Evolutionary conservation across 2,329 filamentous ascomycete genomes (phyloP).

Genomic region (Ilyonectria destructans): DNA sequence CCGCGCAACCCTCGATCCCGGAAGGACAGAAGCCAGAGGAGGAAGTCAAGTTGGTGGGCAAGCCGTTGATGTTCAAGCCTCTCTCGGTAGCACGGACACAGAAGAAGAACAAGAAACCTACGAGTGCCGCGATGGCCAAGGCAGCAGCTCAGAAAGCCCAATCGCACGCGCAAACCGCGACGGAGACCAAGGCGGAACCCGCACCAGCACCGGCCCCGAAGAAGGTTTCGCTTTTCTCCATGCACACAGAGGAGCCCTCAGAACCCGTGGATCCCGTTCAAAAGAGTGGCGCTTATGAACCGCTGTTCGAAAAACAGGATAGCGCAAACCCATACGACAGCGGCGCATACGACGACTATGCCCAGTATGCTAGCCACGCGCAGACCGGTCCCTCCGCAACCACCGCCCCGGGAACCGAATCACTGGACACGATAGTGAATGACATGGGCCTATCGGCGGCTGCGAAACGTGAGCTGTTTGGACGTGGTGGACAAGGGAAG

Average conservation of each 20-base stretch:
- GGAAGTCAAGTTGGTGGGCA: slow-evolving; percentile 80
- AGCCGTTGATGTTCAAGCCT: slow-evolving; percentile 90
- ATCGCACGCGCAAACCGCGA: slow-evolving; percentile 31
- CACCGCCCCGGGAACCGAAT: slow-evolving; percentile 59
- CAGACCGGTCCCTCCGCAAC: slow-evolving; percentile 54
- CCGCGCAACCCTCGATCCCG: slow-evolving; percentile 66
- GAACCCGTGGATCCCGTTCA: slow-evolving; percentile 43
- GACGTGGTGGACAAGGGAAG: slow-evolving; percentile 69
- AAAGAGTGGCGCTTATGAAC: slow-evolving; percentile 62
- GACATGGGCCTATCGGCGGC: slow-evolving; percentile 85
- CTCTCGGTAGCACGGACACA: slow-evolving; percentile 85
- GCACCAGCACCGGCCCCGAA: slow-evolving; percentile 56
- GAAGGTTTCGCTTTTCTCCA: slow-evolving; percentile 80
- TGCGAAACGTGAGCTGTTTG: slow-evolving; percentile 88
- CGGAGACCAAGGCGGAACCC: slow-evolving; percentile 39
- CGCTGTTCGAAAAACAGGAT: slow-evolving; percentile 63
- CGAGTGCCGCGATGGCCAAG: slow-evolving; percentile 40
- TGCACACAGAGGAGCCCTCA: slow-evolving; percentile 62
- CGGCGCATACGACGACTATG: slow-evolving; percentile 54
- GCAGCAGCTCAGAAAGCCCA: slow-evolving; percentile 20
- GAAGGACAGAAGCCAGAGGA: slow-evolving; percentile 72
- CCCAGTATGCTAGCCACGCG: slow-evolving; percentile 46
- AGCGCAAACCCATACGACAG: slow-evolving; percentile 38
- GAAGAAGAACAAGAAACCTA: slow-evolving; percentile 76
- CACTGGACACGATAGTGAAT: slow-evolving; percentile 80